These are phyloP conservation scores for Starmerella apis DNA, from an alignment of 805 yeast species.

Conservation along the genomic window DNA sequence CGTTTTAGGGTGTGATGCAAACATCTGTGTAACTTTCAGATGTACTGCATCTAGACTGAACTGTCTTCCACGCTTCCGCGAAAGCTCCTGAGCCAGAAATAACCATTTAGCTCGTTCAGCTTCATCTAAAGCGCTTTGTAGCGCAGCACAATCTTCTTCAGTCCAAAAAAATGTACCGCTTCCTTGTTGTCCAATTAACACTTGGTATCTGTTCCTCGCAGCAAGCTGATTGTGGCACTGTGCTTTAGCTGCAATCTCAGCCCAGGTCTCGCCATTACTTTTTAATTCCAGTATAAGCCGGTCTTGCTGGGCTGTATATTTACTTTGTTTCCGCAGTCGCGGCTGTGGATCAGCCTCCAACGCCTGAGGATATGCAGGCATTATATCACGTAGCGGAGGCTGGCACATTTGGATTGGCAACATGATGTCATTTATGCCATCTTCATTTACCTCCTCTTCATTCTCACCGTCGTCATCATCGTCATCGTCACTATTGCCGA, in stretches of 20 bases:
- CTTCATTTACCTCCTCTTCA: conserved; percentile 3
- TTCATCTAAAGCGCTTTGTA: conserved; percentile 49
- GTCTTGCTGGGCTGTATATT: conserved; percentile 61
- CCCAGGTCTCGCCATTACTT: conserved; percentile 57
- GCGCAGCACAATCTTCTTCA: conserved; percentile 41
- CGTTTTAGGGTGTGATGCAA: conserved; percentile 44
- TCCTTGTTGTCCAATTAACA: conserved; percentile 73
- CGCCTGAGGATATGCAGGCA: conserved; percentile 37
- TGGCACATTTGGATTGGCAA: conserved; percentile 34
- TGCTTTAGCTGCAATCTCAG: conserved; percentile 56
- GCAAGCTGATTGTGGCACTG: conserved; percentile 58
- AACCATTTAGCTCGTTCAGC: conserved; percentile 65
- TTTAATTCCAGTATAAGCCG: conserved; percentile 51
- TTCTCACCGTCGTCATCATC: conserved; percentile 7
- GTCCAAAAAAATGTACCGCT: conserved; percentile 60
- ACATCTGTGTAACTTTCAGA: conserved; percentile 43
- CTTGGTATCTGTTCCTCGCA: conserved; percentile 70
- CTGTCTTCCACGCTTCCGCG: conserved; percentile 40
- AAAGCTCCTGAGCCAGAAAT: conserved; percentile 51
- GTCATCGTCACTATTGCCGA: background rate
- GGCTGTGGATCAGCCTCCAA: conserved; percentile 38
- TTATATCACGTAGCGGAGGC: conserved; percentile 41
- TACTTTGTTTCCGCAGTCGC: conserved; percentile 52
- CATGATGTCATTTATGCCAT: conserved; percentile 3
- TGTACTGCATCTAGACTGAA: conserved; percentile 48